Base-by-base conservation (phyloP, 169 alveolate species). In the Plasmodium gonderi region DNA sequence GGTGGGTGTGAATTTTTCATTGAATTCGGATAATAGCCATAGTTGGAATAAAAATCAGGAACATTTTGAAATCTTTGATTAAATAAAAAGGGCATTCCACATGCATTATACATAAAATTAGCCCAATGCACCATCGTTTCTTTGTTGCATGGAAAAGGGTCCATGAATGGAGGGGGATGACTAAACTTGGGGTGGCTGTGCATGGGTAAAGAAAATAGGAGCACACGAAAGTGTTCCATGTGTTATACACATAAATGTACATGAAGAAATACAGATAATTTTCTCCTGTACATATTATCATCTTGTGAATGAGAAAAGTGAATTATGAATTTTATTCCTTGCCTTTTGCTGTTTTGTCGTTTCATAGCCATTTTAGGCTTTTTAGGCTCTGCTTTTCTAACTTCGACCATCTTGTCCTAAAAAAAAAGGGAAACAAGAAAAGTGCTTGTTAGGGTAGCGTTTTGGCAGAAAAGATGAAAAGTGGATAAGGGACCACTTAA, bases 101-200 rank as follows among this genome's bases (percentile, higher is more conserved):
- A 82, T 44, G 91, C 74, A 60, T 31, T 82, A 31, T 82, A 82
- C 91, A 82, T 82, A 67, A 82, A 82, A 47, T 82, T 82, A 20
- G 91, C 91, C 91, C 91, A 82, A 14, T 82, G 91, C 3, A 69
- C 81, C 91, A 82, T 82, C 47, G 82, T 82, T 44, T 82, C 91
- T 47, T 82, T 82, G 29, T 82, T 82, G 72, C 74, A 82, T 2
- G 91, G 91, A 45, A 82, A 82, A 20, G 82, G 91, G n/a, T 65
- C 26, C 82, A 82, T 82, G 42, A 82, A 82, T n/a, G 91, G 91
- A 7, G 65, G 77, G 8, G 40, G 91, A 14, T 42, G 91, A 20
- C 79, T 23, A 54, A 44, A 82, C 81, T 82, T 82, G 26, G 91
- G 38, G 31, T 36, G 64, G 60, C 91, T 82, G 29, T 45, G 60